Evolutionary conservation across 2,329 filamentous ascomycete species (phyloP).

Genomic region (Pezicula neosporulosa): DNA sequence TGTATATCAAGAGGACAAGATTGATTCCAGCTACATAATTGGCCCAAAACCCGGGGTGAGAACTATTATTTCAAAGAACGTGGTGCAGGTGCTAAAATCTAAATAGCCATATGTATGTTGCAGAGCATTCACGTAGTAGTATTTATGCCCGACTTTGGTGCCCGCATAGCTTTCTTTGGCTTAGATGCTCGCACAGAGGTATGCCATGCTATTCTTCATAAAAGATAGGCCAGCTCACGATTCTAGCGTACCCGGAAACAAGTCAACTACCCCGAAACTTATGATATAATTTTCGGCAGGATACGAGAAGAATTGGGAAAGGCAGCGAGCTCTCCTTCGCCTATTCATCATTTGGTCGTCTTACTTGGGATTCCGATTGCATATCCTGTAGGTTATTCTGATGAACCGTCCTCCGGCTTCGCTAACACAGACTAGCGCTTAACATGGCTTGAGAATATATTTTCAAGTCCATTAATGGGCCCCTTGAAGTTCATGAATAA

Average conservation of each 20-base stretch:
- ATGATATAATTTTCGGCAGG: conserved; percentile 77
- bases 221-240: background rate
- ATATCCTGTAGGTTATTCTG: conserved; percentile 63
- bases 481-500: conserved; percentile 88
- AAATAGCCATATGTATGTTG: conserved; percentile 82
- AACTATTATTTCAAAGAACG: background rate
- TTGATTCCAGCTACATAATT: conserved; percentile 65
- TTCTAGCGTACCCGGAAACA: conserved; percentile 76
- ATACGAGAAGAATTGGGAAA: conserved; percentile 66
- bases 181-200: conserved; percentile 87
- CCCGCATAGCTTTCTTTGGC: conserved; percentile 78
- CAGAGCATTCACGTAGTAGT: conserved; percentile 83
- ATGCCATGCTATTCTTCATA: conserved; percentile 34
- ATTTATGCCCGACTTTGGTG: conserved; percentile 85
- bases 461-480: conserved; percentile 80
- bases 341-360: conserved; percentile 85
- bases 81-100: background rate
- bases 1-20: conserved; percentile 56
- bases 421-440: conserved; percentile 55
- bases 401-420: conserved; percentile 26
- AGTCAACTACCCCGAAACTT: conserved; percentile 91
- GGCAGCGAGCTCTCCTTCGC: conserved; percentile 61
- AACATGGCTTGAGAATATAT: conserved; percentile 94
- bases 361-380: conserved; percentile 85
- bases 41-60: conserved; percentile 54